Evolutionary conservation across 23 red algal species (phyloP), one percentile per base, ranked within the genome.

Genomic region (Agarophyton chilense): DNA sequence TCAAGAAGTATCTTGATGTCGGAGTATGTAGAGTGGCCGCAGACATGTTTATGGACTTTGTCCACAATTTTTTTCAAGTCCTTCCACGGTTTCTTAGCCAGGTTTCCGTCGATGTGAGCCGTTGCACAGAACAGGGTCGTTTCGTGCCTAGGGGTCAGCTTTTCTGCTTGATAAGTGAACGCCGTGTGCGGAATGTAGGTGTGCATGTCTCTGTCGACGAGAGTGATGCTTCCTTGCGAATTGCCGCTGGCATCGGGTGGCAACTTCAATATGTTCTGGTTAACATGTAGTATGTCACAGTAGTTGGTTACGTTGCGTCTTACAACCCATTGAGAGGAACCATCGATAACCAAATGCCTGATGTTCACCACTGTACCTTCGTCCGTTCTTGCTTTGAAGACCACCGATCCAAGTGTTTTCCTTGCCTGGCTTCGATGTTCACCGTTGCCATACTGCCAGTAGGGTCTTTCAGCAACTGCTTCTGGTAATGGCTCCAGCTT

Each of bases 381-480:
- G 28, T 90, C 86, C 36, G 54, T 67, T 51, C n/a, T 54, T 19
- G 57, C 65, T 21, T 49, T 16, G 3, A 91, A 22, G 1, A 36
- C 24, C 21, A 79, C 44, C 24, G 86, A 64, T 18, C 78, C 78
- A 12, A 62, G 52, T 82, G 13, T 62, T 38, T 32, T 50, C 33
- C 42, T 41, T 10, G 65, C 25, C 24, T 13, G 24, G 60, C 88
- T 91, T 10, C 52, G 0, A 36, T 91, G 88, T 41, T 82, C 38
- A 9, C 88, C 77, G 44, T 16, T 36, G 0, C 75, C 88, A 60
- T 91, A 91, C 35, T 91, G 73, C 75, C 88, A 91, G 34, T 33
- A 62, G 9, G 77, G 75, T 34, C 62, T 21, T n/a, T 82, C 75
- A 2, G 58, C 13, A 42, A 91, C 50, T 12, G 36, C 57, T 2